Evolutionary conservation across 352 stramenopile genomes (phyloP).

Genomic region (Phytophthora pseudosyringae): DNA sequence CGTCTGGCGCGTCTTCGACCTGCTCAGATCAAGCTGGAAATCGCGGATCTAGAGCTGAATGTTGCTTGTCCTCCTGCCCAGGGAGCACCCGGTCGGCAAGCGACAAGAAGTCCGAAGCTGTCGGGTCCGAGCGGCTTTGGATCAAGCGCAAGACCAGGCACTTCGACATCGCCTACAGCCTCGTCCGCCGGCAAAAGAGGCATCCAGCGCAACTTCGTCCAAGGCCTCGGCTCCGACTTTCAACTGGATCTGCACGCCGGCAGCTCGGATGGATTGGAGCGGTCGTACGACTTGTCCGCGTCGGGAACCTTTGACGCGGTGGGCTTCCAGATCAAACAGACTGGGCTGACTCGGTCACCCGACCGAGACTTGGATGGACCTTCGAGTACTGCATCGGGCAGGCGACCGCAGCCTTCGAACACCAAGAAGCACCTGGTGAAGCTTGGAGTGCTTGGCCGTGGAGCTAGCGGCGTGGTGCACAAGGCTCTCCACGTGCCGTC

Average conservation of each 20-base stretch:
- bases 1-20: conserved; percentile 33
- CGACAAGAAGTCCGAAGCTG: conserved; percentile 55
- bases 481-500: conserved; percentile 91
- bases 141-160: conserved; percentile 23
- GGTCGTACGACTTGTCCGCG: conserved; percentile 82
- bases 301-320: conserved; percentile 85
- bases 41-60: conserved; percentile 50
- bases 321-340: conserved; percentile 87
- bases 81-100: conserved; percentile 40
- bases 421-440: conserved; percentile 87
- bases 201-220: conserved; percentile 75
- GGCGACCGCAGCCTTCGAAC: conserved; percentile 50
- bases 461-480: conserved; percentile 89
- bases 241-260: conserved; percentile 75
- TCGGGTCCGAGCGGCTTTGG: conserved; percentile 21
- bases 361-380: conserved; percentile 43
- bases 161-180: conserved; percentile 45
- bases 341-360: conserved; percentile 69
- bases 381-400: conserved; percentile 25
- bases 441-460: conserved; percentile 78
- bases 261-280: conserved; percentile 61
- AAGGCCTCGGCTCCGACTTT: conserved; percentile 71
- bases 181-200: conserved; percentile 66
- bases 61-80: conserved; percentile 13
- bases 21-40: conserved; percentile 82